These are phyloP conservation scores for Roridomyces roridus DNA, from an alignment of 768 basidiomycete genomes.

Conservation along the genomic window DNA sequence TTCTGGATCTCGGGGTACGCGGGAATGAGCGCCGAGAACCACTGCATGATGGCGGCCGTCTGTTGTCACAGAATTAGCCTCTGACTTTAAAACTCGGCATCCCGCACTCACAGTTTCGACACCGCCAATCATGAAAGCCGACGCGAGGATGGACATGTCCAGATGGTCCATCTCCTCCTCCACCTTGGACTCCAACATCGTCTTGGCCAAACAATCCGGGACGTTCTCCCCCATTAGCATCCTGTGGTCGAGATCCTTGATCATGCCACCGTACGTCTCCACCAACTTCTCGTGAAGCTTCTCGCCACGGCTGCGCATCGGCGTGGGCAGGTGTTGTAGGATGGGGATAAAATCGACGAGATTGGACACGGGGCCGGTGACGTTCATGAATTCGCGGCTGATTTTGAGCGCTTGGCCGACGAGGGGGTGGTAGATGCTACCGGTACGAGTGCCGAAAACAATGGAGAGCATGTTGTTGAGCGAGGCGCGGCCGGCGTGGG, in stretches of 20 bases:
- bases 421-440: constrained; percentile 17
- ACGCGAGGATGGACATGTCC: constrained; percentile 37
- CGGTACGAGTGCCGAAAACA: constrained; percentile 27
- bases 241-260: constrained; percentile 30
- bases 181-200: constrained; percentile 31
- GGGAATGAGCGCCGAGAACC: constrained; percentile 33
- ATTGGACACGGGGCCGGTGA: constrained; percentile 28
- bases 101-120: constrained; percentile 33
- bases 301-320: constrained; percentile 19
- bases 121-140: constrained; percentile 38
- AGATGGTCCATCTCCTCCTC: constrained; percentile 35
- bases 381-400: constrained; percentile 26
- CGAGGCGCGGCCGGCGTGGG: not conserved
- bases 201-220: constrained; percentile 40
- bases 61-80: not conserved
- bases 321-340: constrained; percentile 25
- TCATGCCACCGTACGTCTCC: constrained; percentile 37
- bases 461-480: constrained; percentile 28
- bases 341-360: constrained; percentile 26
- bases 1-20: constrained; percentile 24
- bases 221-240: constrained; percentile 37
- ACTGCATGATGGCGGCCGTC: constrained; percentile 29
- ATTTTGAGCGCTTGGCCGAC: constrained; percentile 21
- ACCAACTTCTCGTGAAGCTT: constrained; percentile 30
- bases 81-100: not conserved